These are phyloP conservation scores for Pharnaceum exiguum DNA, from an alignment of 148 eudicot genomes.

Conservation along the genomic window DNA sequence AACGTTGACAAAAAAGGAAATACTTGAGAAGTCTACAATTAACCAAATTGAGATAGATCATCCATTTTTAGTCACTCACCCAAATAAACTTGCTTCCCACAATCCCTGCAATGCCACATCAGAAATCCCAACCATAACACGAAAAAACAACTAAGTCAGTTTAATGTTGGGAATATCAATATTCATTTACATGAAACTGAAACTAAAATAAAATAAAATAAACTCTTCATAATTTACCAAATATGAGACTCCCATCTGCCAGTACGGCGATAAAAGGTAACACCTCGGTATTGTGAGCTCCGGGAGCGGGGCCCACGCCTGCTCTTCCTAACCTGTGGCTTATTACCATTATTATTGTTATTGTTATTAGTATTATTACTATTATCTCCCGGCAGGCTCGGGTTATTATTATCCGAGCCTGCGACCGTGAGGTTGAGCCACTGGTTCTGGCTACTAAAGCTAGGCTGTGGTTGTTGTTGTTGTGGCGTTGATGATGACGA, in stretches of 20 bases:
- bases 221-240: slow-evolving; percentile 34
- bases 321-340: slow-evolving; percentile 57
- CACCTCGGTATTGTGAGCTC: slow-evolving; percentile 92
- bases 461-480: background rate
- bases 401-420: slow-evolving; percentile 17
- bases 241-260: slow-evolving; percentile 98
- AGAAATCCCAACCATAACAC: slow-evolving; percentile 7
- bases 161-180: background rate
- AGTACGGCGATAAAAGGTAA: slow-evolving; percentile 86
- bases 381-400: slow-evolving; percentile 7
- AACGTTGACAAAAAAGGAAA: background rate
- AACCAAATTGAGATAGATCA: background rate
- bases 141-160: slow-evolving; percentile 2
- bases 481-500: slow-evolving; percentile 7
- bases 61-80: slow-evolving; percentile 35
- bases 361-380: no score
- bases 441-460: slow-evolving; percentile 5
- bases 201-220: background rate
- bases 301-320: slow-evolving; percentile 85
- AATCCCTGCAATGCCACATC: slow-evolving; percentile 49
- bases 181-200: background rate
- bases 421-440: slow-evolving; percentile 58
- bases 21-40: background rate
- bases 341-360: no score
- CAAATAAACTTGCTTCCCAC: slow-evolving; percentile 89